phyloP scores from a whole-genome alignment of 1,284 basidiomycete species.

The Pisolithus thermaeus region DNA sequence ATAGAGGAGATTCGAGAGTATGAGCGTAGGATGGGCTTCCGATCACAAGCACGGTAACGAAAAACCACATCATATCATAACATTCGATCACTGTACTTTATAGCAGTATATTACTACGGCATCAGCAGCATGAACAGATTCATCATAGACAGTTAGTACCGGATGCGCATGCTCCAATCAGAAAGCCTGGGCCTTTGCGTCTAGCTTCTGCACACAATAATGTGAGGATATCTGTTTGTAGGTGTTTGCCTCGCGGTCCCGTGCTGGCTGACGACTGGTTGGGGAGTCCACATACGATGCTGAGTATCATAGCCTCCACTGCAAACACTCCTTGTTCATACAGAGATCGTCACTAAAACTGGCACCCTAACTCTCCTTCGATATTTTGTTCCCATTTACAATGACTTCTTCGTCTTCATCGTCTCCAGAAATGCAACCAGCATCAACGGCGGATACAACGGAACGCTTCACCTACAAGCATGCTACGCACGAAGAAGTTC shows the following conservation, averaged over 20 bases:
- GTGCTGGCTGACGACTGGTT: background rate
- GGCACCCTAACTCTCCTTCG: conserved; percentile 41
- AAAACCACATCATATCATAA: background rate
- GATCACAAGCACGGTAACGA: conserved; percentile 17
- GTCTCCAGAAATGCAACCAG: conserved; percentile 63
- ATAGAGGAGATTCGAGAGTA: conserved; percentile 81
- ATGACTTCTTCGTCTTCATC: conserved; percentile 62
- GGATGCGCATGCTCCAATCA: too few species aligned
- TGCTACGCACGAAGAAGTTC: conserved; percentile 69
- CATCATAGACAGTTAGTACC: too few species aligned
- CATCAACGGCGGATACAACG: conserved; percentile 39
- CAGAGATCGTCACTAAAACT: conserved; percentile 28
- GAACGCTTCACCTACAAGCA: conserved; percentile 56
- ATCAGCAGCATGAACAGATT: too few species aligned
- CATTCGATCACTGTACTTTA: too few species aligned
- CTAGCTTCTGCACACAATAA: too few species aligned
- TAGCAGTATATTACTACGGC: too few species aligned
- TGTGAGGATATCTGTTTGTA: conserved; percentile 18
- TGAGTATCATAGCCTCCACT: conserved; percentile 21
- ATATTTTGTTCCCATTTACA: conserved; percentile 20
- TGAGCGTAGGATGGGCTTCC: conserved; percentile 85
- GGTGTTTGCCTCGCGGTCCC: conserved; percentile 15
- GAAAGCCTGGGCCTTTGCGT: too few species aligned
- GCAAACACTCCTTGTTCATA: conserved; percentile 25
- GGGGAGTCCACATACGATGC: conserved; percentile 10